phyloP scores from a whole-genome alignment of 2,329 filamentous ascomycete species.

The Claviceps cyperi region DNA sequence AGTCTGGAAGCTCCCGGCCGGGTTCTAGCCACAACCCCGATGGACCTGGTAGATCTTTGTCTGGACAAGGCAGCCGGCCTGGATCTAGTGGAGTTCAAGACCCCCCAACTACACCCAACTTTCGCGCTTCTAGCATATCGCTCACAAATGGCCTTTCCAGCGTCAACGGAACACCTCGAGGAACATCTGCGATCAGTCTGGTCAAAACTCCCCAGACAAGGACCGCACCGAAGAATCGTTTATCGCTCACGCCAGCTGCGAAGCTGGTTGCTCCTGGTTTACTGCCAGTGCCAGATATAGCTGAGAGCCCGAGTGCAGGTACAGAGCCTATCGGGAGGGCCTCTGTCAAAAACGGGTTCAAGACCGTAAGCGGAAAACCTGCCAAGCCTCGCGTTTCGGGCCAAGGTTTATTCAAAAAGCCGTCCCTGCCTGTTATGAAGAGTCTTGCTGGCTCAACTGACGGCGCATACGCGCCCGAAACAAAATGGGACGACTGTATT shows the following conservation, averaged over 20 bases:
- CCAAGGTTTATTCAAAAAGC: conserved; percentile 40
- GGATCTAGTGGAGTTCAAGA: conserved; percentile 38
- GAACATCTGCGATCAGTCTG: conserved; percentile 9
- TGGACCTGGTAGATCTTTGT: conserved; percentile 36
- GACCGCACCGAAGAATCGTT: conserved; percentile 10
- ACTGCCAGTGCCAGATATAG: conserved; percentile 10
- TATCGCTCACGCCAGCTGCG: conserved; percentile 10
- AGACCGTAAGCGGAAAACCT: conserved; percentile 30
- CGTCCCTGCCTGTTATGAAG: conserved; percentile 30
- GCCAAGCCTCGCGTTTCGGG: conserved; percentile 38
- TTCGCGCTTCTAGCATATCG: conserved; percentile 28
- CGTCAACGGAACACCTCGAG: conserved; percentile 30
- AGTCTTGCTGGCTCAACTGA: conserved; percentile 6
- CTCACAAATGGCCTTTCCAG: conserved; percentile 29
- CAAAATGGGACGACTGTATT: conserved; percentile 18
- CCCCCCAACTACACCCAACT: conserved; percentile 22
- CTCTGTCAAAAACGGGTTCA: conserved; percentile 28
- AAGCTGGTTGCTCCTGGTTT: conserved; percentile 14
- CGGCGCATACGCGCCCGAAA: conserved; percentile 2
- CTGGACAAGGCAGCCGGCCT: conserved; percentile 37
- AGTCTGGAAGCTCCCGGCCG: conserved; percentile 31
- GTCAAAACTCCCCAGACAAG: conserved; percentile 14
- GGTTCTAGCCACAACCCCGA: conserved; percentile 48
- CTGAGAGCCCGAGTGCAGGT: conserved; percentile 25
- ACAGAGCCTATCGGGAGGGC: conserved; percentile 15